phyloP scores from a whole-genome alignment of 192 early-diverging fungal species.

The Geranomyces variabilis region DNA sequence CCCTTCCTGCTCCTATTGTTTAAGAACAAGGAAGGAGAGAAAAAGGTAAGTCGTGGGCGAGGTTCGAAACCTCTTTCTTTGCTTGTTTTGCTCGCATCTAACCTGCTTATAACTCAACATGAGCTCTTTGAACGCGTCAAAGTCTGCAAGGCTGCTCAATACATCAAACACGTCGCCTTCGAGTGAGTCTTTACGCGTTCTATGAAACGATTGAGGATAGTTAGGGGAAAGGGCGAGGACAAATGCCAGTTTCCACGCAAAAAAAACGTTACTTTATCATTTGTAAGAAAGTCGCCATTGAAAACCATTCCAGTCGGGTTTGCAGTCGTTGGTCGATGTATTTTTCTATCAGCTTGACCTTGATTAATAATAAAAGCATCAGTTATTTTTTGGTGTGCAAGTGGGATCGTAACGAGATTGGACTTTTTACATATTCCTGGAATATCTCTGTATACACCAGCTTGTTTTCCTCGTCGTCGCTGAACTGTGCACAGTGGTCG shows the following conservation, averaged over 20 bases:
- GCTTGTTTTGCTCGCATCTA: too few species aligned
- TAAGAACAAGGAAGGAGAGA: background rate
- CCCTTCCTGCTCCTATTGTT: conserved; percentile 10
- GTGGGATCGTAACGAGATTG: too few species aligned
- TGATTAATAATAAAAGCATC: background rate
- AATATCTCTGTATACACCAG: conserved; percentile 61
- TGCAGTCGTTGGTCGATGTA: conserved; percentile 46
- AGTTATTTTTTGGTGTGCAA: too few species aligned
- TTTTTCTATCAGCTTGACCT: conserved; percentile 34
- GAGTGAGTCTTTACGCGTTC: conserved; percentile 1
- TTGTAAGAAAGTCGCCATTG: conserved; percentile 49
- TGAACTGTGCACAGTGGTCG: conserved; percentile 46
- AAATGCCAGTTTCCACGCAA: too few species aligned
- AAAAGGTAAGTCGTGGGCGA: background rate
- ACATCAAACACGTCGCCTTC: conserved; percentile 65
- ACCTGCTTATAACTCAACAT: conserved; percentile 54
- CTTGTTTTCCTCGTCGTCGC: conserved; percentile 59
- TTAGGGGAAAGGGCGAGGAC: background rate
- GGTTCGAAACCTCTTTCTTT: background rate
- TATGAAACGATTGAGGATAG: background rate
- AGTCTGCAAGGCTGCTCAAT: conserved; percentile 52
- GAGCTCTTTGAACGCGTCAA: conserved; percentile 58
- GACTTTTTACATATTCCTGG: conserved; percentile 52
- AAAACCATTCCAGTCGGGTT: conserved; percentile 43
- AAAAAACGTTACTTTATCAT: conserved; percentile 39